These are phyloP conservation scores for Curvularia lunata DNA, from an alignment of 2,329 filamentous ascomycete genomes.

Conservation along the genomic window DNA sequence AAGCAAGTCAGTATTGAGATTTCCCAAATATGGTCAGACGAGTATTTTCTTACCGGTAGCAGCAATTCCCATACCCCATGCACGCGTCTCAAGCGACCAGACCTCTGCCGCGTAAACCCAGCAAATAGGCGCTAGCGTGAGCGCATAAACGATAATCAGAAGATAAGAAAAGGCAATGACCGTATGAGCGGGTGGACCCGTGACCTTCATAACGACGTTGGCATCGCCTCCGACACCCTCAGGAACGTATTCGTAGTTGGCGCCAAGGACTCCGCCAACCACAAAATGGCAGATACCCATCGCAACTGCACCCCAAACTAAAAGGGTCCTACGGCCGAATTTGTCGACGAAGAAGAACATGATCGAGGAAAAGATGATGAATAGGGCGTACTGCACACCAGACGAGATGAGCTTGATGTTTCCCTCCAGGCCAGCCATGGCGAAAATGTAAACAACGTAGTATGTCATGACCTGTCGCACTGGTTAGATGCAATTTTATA, in stretches of 20 bases:
- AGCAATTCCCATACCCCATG: slow-evolving; percentile 68
- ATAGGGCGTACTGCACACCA: slow-evolving; percentile 78
- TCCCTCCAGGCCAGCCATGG: slow-evolving; percentile 70
- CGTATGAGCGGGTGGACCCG: slow-evolving; percentile 51
- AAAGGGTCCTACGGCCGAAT: slow-evolving; percentile 73
- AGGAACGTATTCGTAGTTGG: slow-evolving; percentile 35
- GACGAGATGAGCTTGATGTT: slow-evolving; percentile 68
- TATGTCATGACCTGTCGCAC: slow-evolving; percentile 19
- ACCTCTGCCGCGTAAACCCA: slow-evolving; percentile 68
- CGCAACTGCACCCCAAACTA: slow-evolving; percentile 68
- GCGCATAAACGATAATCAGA: slow-evolving; percentile 72
- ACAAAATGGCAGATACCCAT: slow-evolving; percentile 65
- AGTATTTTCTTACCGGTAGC: slow-evolving; percentile 58
- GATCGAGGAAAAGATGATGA: slow-evolving; percentile 78
- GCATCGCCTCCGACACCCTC: slow-evolving; percentile 54
- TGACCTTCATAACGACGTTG: slow-evolving; percentile 63
- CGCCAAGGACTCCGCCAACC: slow-evolving; percentile 62
- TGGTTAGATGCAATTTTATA: too few species aligned
- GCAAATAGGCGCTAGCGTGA: slow-evolving; percentile 66
- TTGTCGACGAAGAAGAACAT: slow-evolving; percentile 76
- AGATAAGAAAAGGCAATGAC: slow-evolving; percentile 75
- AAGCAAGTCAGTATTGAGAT: slow-evolving; percentile 43
- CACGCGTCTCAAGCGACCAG: slow-evolving; percentile 63
- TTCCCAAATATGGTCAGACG: too few species aligned
- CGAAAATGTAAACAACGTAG: slow-evolving; percentile 66